phyloP scores from a whole-genome alignment of 768 basidiomycete genomes.

The Fomitopsis serialis region DNA sequence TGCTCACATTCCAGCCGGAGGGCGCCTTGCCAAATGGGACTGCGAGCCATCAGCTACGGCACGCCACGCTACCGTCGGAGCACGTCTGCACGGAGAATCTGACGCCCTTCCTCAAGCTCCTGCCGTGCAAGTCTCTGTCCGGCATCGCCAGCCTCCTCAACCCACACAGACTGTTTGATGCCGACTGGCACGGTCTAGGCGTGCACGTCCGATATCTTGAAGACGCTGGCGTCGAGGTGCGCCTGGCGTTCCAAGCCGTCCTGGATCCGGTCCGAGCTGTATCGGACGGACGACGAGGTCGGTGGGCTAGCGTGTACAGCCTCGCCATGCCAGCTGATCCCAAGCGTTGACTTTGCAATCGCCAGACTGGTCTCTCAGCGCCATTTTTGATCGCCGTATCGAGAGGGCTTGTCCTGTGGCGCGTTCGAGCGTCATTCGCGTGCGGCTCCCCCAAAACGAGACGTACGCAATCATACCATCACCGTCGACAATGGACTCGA shows the following conservation, averaged over 20 bases:
- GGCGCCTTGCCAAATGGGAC: conserved; percentile 48
- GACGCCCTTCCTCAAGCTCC: conserved; percentile 90
- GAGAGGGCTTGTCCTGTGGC: conserved; percentile 69
- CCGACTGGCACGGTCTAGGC: conserved; percentile 87
- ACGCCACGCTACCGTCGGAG: conserved; percentile 77
- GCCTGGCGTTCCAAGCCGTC: conserved; percentile 69
- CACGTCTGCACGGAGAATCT: conserved; percentile 97
- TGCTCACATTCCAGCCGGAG: conserved; percentile 53
- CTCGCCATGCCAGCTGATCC: background rate
- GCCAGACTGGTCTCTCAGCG: conserved; percentile 70
- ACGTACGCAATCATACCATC: conserved; percentile 49
- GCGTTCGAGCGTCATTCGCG: conserved; percentile 45
- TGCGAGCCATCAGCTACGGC: conserved; percentile 52
- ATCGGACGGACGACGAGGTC: conserved; percentile 51
- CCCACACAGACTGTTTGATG: conserved; percentile 81
- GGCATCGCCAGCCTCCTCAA: conserved; percentile 82
- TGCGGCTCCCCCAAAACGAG: conserved; percentile 39
- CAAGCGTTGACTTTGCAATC: background rate
- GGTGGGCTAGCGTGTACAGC: conserved; percentile 7
- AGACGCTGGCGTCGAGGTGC: conserved; percentile 51
- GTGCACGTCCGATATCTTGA: conserved; percentile 66
- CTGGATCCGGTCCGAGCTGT: conserved; percentile 67
- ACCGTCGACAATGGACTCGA: conserved; percentile 31
- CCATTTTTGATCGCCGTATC: conserved; percentile 63
- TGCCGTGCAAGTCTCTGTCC: conserved; percentile 88